These are phyloP conservation scores for Talaromyces sp. DNA, from an alignment of 2,329 filamentous ascomycete species.

Conservation along the genomic window DNA sequence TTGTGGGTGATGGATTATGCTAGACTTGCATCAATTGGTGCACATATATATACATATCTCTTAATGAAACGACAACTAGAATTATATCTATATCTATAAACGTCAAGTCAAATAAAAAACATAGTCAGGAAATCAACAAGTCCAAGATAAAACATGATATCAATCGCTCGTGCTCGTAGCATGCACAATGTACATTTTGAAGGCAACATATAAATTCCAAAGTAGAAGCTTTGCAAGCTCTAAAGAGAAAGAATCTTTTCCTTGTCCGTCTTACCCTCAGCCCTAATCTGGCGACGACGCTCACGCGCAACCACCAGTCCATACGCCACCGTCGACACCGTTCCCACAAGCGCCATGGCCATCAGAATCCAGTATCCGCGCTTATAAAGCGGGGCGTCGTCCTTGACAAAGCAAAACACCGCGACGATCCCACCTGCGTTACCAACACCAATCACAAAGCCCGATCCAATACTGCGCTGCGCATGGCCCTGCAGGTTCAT, in stretches of 20 bases:
- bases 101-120: neutral
- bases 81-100: conserved; percentile 1
- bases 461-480: conserved; percentile 24
- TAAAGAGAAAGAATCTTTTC: conserved; percentile 7
- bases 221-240: no score
- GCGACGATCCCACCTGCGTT: conserved; percentile 28
- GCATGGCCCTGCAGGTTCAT: conserved; percentile 35
- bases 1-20: conserved; percentile 7
- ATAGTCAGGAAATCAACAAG: neutral
- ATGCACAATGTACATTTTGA: neutral
- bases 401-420: conserved; percentile 21
- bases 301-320: conserved; percentile 8
- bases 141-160: neutral
- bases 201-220: no score
- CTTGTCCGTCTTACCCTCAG: conserved; percentile 5
- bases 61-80: neutral
- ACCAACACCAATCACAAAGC: conserved; percentile 26
- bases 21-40: neutral
- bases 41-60: neutral
- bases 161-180: neutral
- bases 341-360: conserved; percentile 12
- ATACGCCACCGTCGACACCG: conserved; percentile 12
- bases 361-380: conserved; percentile 23
- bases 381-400: conserved; percentile 22
- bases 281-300: conserved; percentile 1